phyloP scores from a whole-genome alignment of 1,139 yeast species.

The Citeromyces hawaiiensis region DNA sequence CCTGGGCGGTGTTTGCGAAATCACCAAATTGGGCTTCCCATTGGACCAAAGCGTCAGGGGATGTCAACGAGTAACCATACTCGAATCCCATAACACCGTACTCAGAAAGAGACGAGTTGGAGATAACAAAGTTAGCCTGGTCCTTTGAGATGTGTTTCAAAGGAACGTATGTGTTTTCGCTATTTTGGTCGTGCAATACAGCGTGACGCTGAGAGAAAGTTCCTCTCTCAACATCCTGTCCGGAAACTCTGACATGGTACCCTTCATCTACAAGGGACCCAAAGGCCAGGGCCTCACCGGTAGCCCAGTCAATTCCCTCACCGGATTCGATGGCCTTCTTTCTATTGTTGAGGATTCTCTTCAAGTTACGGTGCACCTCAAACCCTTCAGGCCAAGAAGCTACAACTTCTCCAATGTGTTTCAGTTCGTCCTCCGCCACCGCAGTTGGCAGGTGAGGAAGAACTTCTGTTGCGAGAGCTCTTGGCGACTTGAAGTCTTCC shows the following conservation, averaged over 20 bases:
- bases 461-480: slow-evolving; percentile 89
- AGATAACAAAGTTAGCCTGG: slow-evolving; percentile 80
- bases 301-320: slow-evolving; percentile 96
- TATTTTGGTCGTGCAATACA: slow-evolving; percentile 89
- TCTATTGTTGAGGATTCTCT: slow-evolving; percentile 84
- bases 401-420: slow-evolving; percentile 65
- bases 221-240: slow-evolving; percentile 99
- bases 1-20: slow-evolving; percentile 98
- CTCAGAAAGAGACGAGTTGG: slow-evolving; percentile 96
- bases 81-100: slow-evolving; percentile 99
- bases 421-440: slow-evolving; percentile 57
- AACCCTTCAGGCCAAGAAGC: slow-evolving; percentile 84
- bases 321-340: slow-evolving; percentile 81
- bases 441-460: slow-evolving; percentile 96
- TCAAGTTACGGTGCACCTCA: slow-evolving; percentile 88
- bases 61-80: slow-evolving; percentile 95
- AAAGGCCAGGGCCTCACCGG: slow-evolving; percentile 97
- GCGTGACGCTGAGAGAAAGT: slow-evolving; percentile 99
- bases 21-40: slow-evolving; percentile 99
- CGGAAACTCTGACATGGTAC: slow-evolving; percentile 92
- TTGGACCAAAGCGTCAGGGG: slow-evolving; percentile 92
- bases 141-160: slow-evolving; percentile 64
- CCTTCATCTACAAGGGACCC: slow-evolving; percentile 92
- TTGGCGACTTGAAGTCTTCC: slow-evolving; percentile 98
- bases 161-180: slow-evolving; percentile 76